Percentiles rank a stretch among this genome's conserved stretches.
These are phyloP conservation scores for Blastobotrys peoriensis DNA, from an alignment of 805 yeast genomes.

Conservation along the genomic window DNA sequence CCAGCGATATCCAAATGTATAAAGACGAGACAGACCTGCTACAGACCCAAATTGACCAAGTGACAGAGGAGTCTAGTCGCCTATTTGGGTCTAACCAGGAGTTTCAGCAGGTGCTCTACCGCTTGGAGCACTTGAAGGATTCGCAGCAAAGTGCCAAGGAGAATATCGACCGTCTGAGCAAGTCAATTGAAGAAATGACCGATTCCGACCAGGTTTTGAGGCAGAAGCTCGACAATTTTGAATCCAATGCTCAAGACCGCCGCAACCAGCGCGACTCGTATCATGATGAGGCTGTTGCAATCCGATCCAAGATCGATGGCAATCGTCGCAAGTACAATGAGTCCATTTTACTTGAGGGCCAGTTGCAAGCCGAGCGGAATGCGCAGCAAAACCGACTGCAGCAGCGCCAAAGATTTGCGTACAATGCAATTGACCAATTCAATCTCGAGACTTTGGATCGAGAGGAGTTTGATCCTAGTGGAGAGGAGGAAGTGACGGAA, in stretches of 20 bases:
- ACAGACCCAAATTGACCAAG: slow-evolving; percentile 43
- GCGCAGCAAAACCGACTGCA: slow-evolving; percentile 12
- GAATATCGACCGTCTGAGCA: slow-evolving; percentile 47
- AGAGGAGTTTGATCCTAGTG: slow-evolving; percentile 1
- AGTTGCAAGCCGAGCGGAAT: slow-evolving; percentile 40
- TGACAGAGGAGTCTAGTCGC: slow-evolving; percentile 53
- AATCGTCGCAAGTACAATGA: slow-evolving; percentile 33
- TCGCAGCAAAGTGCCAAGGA: slow-evolving; percentile 40
- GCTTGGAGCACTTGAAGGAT: slow-evolving; percentile 51
- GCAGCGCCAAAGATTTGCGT: slow-evolving; percentile 13
- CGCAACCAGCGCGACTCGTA: not conserved
- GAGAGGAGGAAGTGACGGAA: slow-evolving; percentile 8
- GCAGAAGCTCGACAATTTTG: slow-evolving; percentile 39
- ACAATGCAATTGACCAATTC: slow-evolving; percentile 6
- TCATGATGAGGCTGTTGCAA: not conserved
- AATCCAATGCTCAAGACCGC: slow-evolving; percentile 21
- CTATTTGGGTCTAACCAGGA: slow-evolving; percentile 75
- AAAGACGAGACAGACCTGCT: slow-evolving; percentile 44
- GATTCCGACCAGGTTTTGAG: slow-evolving; percentile 40
- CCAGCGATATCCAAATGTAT: slow-evolving; percentile 39
- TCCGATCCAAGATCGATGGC: slow-evolving; percentile 24
- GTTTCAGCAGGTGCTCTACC: slow-evolving; percentile 65
- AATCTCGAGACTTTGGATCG: slow-evolving; percentile 1
- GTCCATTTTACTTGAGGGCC: slow-evolving; percentile 48
- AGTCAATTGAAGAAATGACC: slow-evolving; percentile 41